These are phyloP conservation scores for Barnettozyma botsteinii DNA, from an alignment of 805 yeast species.

Conservation along the genomic window DNA sequence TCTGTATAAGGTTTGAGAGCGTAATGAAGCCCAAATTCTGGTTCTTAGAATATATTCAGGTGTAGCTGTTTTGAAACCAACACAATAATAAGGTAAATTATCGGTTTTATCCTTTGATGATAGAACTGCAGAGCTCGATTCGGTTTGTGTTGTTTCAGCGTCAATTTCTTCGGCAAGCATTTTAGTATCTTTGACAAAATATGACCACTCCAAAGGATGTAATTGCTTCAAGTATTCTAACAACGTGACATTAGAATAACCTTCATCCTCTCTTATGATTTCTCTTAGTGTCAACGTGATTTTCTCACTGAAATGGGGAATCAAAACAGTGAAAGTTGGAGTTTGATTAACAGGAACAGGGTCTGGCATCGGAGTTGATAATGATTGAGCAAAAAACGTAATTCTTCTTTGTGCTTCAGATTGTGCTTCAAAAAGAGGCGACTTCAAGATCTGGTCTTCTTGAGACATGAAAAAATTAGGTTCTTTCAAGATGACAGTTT, in stretches of 20 bases:
- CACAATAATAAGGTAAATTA: constrained; percentile 54
- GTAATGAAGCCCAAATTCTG: constrained; percentile 69
- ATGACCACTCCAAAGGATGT: constrained; percentile 63
- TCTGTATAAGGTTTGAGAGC: constrained; percentile 69
- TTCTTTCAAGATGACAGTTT: constrained; percentile 46
- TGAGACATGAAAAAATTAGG: constrained; percentile 78
- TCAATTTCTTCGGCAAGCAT: constrained; percentile 46
- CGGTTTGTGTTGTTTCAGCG: constrained; percentile 12
- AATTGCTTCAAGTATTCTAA: constrained; percentile 65
- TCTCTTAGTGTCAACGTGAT: constrained; percentile 72
- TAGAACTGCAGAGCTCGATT: constrained; percentile 11
- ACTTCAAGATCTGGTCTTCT: constrained; percentile 65
- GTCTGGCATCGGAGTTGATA: constrained; percentile 80
- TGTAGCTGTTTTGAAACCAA: constrained; percentile 58
- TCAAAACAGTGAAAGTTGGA: constrained; percentile 78
- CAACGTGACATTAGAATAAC: constrained; percentile 53
- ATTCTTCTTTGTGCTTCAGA: constrained; percentile 81
- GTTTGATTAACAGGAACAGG: constrained; percentile 58
- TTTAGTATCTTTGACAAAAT: constrained; percentile 63
- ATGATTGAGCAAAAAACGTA: constrained; percentile 84
- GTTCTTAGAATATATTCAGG: constrained; percentile 59
- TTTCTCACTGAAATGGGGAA: constrained; percentile 86
- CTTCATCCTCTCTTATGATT: constrained; percentile 66
- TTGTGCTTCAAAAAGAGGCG: constrained; percentile 50
- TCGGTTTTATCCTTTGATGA: constrained; percentile 27